phyloP scores from a whole-genome alignment of 2,329 filamentous ascomycete genomes.

The Rhynchosporium agropyri region DNA sequence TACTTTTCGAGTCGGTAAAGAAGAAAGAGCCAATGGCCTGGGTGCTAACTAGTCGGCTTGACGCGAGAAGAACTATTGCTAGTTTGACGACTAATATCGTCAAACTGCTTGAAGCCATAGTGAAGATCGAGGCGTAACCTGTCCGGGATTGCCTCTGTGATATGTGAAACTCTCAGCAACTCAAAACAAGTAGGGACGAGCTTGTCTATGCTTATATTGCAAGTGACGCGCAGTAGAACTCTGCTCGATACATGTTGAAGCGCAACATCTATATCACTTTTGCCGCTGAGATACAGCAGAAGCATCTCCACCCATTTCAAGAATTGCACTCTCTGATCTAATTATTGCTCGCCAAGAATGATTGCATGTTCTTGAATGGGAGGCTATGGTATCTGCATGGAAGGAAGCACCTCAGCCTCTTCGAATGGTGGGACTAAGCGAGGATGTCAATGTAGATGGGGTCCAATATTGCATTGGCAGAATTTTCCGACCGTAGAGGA shows the following conservation, averaged over 20 bases:
- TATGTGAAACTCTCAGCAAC: no score
- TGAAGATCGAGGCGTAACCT: not conserved
- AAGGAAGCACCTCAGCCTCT: no score
- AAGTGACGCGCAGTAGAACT: not conserved
- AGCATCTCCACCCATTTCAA: not conserved
- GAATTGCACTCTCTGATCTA: no score
- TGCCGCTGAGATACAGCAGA: not conserved
- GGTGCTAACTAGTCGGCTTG: not conserved
- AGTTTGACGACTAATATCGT: not conserved
- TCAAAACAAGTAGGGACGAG: not conserved
- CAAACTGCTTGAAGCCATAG: not conserved
- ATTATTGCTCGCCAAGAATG: no score
- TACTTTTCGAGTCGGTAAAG: not conserved
- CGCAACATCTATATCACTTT: not conserved
- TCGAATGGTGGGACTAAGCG: no score
- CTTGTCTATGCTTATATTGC: conserved; percentile 1
- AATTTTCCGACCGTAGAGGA: not conserved
- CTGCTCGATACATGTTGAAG: not conserved
- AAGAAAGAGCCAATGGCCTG: conserved; percentile 8
- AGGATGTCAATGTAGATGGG: not conserved
- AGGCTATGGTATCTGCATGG: no score
- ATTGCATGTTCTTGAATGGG: no score
- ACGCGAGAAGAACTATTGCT: not conserved
- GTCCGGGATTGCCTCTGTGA: no score
- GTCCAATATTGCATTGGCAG: conserved; percentile 3